Base-by-base conservation (phyloP, 495 filamentous ascomycete genomes). In the Xanthoparmelia taractica region DNA sequence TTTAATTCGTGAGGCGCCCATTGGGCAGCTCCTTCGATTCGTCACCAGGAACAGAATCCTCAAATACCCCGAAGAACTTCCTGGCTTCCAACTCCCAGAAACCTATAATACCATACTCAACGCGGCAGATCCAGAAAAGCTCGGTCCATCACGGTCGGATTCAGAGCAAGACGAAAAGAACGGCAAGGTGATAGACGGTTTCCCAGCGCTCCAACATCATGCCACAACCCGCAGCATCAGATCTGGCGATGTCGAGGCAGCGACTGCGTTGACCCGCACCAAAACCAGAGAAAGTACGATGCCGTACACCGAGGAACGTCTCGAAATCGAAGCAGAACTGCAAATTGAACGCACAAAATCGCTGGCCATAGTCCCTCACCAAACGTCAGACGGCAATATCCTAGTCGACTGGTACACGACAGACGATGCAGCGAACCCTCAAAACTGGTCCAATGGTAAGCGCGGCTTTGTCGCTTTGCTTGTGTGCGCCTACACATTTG, bases 401-500 rank as follows among this genome's bases (percentile, higher is more conserved):
- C 72, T 84, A 0, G 79, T 82, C n/a, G 78, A 82, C 60, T 84
- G 82, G 82, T 82, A 83, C 65, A 76, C 73, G 47, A 77, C 78
- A 7, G 75, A 80, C 43, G 82, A 84, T 65, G 66, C 72, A 12
- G 80, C 73, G 7, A 83, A 85, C 58, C 82, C 82, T 4, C 78
- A 82, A 47, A 84, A 84, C 58, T 85, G 82, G 82, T 74, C 76
- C 4, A 70, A 69, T 43, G 48, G 29, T 27, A 79, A 78, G 59
- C 59, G 63, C 10, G 60, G 69, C 61, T 79, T 79, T 48, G 73
- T 80, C 47, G 75, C 76, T 4, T 68, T 74, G 54, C 62, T 77
- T 48, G 73, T 80, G 52, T 77, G 75, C 60, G 69, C 79, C 31
- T 72, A 79, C 31, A 82, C 79, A 1, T 75, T 77, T 36, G 71